Evolutionary conservation across 1,139 yeast species (phyloP).

Genomic region (Wickerhamomyces sp.): DNA sequence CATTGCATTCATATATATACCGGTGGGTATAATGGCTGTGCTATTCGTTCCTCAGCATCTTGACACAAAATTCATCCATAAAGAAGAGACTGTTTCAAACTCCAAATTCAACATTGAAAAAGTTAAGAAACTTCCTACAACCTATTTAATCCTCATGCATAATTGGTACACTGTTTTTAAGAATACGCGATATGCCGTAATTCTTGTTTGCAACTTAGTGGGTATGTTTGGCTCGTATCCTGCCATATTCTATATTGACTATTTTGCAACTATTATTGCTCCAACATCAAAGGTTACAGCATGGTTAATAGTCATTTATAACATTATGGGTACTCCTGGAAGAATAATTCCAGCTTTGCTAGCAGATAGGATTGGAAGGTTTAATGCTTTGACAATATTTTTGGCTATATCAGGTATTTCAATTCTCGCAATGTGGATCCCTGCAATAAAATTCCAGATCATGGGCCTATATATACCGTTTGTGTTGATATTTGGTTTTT

Average conservation of each 20-base stretch:
- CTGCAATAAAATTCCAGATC: slow-evolving; percentile 9
- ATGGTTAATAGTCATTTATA: slow-evolving; percentile 17
- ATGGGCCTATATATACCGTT: slow-evolving; percentile 12
- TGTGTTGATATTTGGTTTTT: slow-evolving; percentile 17
- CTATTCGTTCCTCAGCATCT: slow-evolving; percentile 15
- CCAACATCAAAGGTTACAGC: slow-evolving; percentile 12
- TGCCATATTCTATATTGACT: slow-evolving; percentile 22
- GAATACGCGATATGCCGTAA: slow-evolving; percentile 6
- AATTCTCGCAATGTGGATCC: slow-evolving; percentile 16
- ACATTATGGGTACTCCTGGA: slow-evolving; percentile 20
- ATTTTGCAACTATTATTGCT: slow-evolving; percentile 14
- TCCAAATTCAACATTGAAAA: slow-evolving; percentile 11
- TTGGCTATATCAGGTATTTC: slow-evolving; percentile 7
- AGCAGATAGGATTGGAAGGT: slow-evolving; percentile 19
- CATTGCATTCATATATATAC: slow-evolving; percentile 18
- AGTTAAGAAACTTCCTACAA: slow-evolving; percentile 7
- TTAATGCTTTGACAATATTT: slow-evolving; percentile 11
- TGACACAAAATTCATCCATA: slow-evolving; percentile 8
- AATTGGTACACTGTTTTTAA: slow-evolving; percentile 12
- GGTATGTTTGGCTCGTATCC: slow-evolving; percentile 22
- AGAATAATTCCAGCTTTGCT: slow-evolving; percentile 17
- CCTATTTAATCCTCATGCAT: slow-evolving; percentile 8
- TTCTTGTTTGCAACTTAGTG: slow-evolving; percentile 12
- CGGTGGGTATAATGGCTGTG: slow-evolving; percentile 12
- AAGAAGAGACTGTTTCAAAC: slow-evolving; percentile 14